Percentiles rank a stretch among this genome's conserved stretches.
phyloP scores from a whole-genome alignment of 192 early-diverging fungal species.

The Rhizoclosmatium globosum region DNA sequence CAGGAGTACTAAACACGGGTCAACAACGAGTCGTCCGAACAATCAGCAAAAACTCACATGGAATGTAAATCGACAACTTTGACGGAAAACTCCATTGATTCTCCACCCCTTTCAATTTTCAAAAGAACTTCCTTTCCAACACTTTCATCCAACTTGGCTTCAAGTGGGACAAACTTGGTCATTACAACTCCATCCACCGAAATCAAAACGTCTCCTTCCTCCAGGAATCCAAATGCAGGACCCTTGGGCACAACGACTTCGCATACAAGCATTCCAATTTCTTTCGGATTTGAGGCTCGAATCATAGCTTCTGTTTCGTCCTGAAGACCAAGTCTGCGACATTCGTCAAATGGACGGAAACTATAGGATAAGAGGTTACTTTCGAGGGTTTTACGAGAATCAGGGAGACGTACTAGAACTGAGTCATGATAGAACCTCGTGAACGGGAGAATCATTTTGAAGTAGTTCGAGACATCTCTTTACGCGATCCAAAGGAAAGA shows the following conservation, averaged over 20 bases:
- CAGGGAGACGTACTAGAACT: conserved; percentile 62
- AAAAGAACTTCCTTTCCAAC: conserved; percentile 66
- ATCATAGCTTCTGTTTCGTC: conserved; percentile 70
- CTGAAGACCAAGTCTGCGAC: conserved; percentile 72
- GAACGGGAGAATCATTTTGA: conserved; percentile 43
- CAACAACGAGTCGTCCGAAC: background rate
- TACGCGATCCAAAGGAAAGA: conserved; percentile 79
- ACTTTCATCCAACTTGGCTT: conserved; percentile 72
- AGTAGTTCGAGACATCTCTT: conserved; percentile 47
- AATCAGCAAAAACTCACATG: conserved; percentile 46
- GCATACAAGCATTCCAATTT: conserved; percentile 82
- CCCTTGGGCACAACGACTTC: conserved; percentile 80
- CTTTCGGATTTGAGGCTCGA: conserved; percentile 63
- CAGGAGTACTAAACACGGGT: conserved; percentile 65
- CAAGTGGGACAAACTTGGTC: conserved; percentile 86
- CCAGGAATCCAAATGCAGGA: conserved; percentile 68
- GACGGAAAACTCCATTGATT: conserved; percentile 64
- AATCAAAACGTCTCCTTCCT: conserved; percentile 81
- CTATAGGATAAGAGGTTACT: conserved; percentile 22
- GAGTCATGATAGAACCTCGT: conserved; percentile 78
- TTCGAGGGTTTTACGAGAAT: background rate
- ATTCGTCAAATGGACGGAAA: conserved; percentile 80
- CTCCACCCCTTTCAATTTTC: conserved; percentile 77
- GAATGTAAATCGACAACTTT: conserved; percentile 76
- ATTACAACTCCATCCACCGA: conserved; percentile 73